Evolutionary conservation across 495 filamentous ascomycete genomes (phyloP).

Genomic region (Xylaria curta): DNA sequence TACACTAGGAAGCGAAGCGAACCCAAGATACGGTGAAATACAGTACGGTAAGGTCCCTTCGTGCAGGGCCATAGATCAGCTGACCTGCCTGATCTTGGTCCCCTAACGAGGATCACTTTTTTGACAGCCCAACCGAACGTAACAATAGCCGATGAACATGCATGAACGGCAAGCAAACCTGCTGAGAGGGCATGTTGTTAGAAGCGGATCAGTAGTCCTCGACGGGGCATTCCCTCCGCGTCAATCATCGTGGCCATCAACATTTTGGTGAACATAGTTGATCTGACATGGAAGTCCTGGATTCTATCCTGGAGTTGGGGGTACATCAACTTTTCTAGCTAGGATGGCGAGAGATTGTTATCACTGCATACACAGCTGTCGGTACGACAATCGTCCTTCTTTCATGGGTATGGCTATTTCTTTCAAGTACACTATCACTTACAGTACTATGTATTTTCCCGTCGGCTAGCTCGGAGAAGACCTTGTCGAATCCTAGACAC

Average conservation of each 20-base stretch:
- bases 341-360: background rate
- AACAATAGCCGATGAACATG: background rate
- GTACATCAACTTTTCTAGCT: background rate
- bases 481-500: background rate
- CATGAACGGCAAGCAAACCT: background rate
- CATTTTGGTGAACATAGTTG: background rate
- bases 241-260: background rate
- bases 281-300: background rate
- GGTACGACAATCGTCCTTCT: background rate
- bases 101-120: background rate
- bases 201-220: background rate
- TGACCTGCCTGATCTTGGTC: conserved; percentile 2
- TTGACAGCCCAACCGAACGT: background rate
- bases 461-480: conserved; percentile 11
- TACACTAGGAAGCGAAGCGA: background rate
- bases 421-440: background rate
- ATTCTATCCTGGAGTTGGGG: background rate
- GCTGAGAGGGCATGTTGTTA: background rate
- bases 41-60: background rate
- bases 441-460: background rate
- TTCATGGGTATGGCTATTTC: background rate
- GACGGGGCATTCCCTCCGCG: background rate
- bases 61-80: conserved; percentile 1
- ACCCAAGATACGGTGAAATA: background rate
- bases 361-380: too few species aligned